A percentile compares a stretch with the other conserved stretches of the same genome.
Conservation (phyloP, 441 rosid species). For the Rhodomyrtus psidioides region DNA sequence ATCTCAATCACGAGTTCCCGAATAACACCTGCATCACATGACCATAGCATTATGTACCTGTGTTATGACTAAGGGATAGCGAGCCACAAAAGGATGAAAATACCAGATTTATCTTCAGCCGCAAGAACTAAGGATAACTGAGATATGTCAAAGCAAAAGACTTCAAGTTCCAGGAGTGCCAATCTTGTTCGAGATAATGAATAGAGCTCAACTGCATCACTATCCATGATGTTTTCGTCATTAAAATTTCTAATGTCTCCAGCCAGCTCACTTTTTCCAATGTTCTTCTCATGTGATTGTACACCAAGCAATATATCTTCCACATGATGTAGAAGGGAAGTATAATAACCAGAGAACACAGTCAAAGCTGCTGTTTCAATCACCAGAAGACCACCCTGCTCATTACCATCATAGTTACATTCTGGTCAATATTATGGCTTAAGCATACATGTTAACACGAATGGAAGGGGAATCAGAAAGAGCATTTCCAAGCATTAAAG, state of each 20-base stretch:
- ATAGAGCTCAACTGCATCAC: constrained; percentile 16
- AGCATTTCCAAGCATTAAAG: background rate
- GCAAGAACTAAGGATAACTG: constrained; percentile 55
- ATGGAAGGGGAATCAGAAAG: background rate
- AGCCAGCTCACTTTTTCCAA: constrained; percentile 27
- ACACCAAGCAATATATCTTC: constrained; percentile 24
- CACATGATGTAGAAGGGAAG: constrained; percentile 28
- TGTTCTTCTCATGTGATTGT: constrained; percentile 21
- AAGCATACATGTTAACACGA: background rate
- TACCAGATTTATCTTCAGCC: constrained; percentile 59
- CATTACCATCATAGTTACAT: constrained; percentile 26
- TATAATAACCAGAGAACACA: constrained; percentile 34
- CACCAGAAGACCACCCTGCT: constrained; percentile 74
- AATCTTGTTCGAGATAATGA: constrained; percentile 22
- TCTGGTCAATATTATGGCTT: constrained; percentile 2
- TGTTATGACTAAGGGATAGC: constrained; percentile 1
- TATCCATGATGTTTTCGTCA: constrained; percentile 4
- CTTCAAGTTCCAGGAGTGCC: constrained; percentile 42
- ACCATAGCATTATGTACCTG: constrained; percentile 10
- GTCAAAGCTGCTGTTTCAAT: constrained; percentile 57
- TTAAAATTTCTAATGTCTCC: constrained; percentile 11
- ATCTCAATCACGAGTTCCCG: constrained; percentile 57
- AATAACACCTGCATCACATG: constrained; percentile 46
- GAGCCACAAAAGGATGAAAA: constrained; percentile 15
- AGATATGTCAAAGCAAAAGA: constrained; percentile 36